phyloP scores from a whole-genome alignment of 176 grass and related monocot genomes.

The Oryza brachyantha region DNA sequence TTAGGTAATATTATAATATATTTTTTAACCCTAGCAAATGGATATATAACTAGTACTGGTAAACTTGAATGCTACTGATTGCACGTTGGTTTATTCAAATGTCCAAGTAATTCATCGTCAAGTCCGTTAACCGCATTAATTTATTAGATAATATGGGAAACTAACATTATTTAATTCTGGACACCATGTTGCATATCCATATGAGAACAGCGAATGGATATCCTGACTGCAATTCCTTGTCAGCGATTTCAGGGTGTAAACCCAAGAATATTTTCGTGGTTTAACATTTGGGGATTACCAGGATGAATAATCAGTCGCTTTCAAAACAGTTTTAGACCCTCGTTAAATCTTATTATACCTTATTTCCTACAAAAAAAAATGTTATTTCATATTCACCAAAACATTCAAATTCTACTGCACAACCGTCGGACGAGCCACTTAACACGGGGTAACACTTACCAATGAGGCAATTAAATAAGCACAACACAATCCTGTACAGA shows the following conservation, averaged over 20 bases:
- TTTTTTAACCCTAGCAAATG: no score
- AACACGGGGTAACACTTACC: background rate
- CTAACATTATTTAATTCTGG: background rate
- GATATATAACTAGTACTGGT: background rate
- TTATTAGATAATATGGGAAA: background rate
- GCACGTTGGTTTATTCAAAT: constrained; percentile 11
- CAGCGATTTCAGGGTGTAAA: background rate
- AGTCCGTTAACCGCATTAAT: background rate
- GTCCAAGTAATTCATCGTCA: background rate
- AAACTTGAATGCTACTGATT: background rate
- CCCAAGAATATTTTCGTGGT: background rate
- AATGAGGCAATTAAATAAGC: background rate
- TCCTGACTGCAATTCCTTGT: background rate
- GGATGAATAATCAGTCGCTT: no score
- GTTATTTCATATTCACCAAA: no score
- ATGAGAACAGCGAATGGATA: no score
- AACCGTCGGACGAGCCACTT: no score
- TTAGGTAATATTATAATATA: no score
- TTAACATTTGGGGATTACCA: background rate
- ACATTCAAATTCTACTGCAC: no score
- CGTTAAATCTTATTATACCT: no score
- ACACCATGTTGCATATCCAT: background rate
- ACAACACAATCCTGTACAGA: background rate
- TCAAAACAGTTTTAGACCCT: no score
- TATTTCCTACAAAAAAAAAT: no score